Percentiles rank a stretch among this genome's conserved stretches.
Conservation (phyloP, 2,329 filamentous ascomycete species). For the Aspergillus fumigatus region DNA sequence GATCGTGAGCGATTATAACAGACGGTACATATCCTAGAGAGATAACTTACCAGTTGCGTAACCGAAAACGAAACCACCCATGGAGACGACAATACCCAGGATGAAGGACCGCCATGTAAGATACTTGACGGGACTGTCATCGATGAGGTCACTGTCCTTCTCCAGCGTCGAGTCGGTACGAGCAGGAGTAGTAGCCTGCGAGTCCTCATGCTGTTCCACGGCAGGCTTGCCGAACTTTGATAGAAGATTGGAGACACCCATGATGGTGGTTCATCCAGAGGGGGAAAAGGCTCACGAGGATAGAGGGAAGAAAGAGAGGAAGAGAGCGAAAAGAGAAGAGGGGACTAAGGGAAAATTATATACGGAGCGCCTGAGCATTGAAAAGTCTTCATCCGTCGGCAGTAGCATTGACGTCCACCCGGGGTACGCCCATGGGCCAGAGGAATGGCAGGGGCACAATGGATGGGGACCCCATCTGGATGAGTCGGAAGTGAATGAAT, state of each 20-base stretch:
- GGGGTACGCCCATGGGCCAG: neutral
- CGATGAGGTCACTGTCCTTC: conserved; percentile 30
- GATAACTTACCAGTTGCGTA: conserved; percentile 37
- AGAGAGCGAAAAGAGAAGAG: conserved; percentile 3
- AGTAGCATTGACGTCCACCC: neutral
- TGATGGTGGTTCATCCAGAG: conserved; percentile 12
- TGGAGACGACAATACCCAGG: conserved; percentile 43
- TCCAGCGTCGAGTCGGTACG: conserved; percentile 29
- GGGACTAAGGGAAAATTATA: neutral
- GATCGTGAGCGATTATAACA: conserved; percentile 3
- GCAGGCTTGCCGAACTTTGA: conserved; percentile 25
- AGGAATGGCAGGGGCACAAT: neutral
- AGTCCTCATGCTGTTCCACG: conserved; percentile 27
- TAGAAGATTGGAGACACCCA: conserved; percentile 29
- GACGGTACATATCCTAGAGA: neutral
- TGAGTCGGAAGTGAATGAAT: neutral
- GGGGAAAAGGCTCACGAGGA: neutral
- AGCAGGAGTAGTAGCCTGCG: conserved; percentile 30
- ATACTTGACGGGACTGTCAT: conserved; percentile 41
- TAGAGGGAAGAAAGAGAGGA: neutral
- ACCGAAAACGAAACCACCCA: conserved; percentile 47
- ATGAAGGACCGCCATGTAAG: conserved; percentile 41
- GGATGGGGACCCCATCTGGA: neutral
- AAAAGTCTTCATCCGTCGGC: neutral
- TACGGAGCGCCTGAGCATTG: neutral